Base-by-base conservation (phyloP, 2,329 filamentous ascomycete species). In the Pleochaeta shiraiana region DNA sequence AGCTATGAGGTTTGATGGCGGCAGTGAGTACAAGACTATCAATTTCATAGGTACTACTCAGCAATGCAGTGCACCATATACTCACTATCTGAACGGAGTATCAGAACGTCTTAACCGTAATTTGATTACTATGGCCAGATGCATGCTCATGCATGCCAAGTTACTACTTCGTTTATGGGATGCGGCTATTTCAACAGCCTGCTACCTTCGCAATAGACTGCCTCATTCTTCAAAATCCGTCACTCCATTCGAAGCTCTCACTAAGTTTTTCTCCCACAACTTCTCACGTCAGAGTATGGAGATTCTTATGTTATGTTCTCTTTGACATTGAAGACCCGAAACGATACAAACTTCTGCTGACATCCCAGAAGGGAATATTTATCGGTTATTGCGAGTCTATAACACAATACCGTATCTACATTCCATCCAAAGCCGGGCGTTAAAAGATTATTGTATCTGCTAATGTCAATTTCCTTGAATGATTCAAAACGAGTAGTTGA, bases 81-180 rank as follows among this genome's bases (percentile, higher is more conserved):
- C 50, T 16, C 21, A 26, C n/a, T 4, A 84, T 87, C 50, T 16
- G 19, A 57, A 26, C 30, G 50, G 19, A 9, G 1, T 24, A 26
- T 26, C 14, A 21, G 24, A 24, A 31, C 24, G 50, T 9, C 50
- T 57, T 4, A 57, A 26, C 30, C 50, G 21, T 28, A 28, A 14
- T 11, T 14, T 26, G 16, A 57, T 26, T 11, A 57, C 50, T 14
- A 31, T 57, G 7, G 50, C 28, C 4, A 57, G 14, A 26, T 57
- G 50, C 30, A 57, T 57, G 50, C 50, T 28, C 9, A 11, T 4
- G 9, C 24, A 31, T 28, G 16, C 50, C 26, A 14, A 21, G 14
- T 28, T 57, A 9, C 50, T 26, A 28, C 28, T 26, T 19, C 21
- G 28, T 7, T 57, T 57, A 6, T 57, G 50, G 50, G 24, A 57